These are phyloP conservation scores for Sporothrix variecibatus DNA, from an alignment of 2,329 filamentous ascomycete species.

Conservation along the genomic window DNA sequence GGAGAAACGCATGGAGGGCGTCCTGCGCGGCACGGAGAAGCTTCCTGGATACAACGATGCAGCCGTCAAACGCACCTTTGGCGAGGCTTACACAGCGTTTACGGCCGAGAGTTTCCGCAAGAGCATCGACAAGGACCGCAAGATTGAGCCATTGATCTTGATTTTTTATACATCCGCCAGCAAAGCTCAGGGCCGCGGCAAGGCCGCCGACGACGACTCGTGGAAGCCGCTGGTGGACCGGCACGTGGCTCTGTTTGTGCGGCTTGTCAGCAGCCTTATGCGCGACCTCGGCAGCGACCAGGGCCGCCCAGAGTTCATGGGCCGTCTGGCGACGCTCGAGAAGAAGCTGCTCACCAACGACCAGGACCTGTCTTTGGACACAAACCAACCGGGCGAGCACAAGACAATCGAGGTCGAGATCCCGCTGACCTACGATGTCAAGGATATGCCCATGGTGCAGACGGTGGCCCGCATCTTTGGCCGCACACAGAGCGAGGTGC, in stretches of 20 bases:
- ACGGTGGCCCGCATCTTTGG: constrained; percentile 85
- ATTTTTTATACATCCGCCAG: constrained; percentile 97
- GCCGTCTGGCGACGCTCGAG: constrained; percentile 77
- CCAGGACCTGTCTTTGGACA: constrained; percentile 74
- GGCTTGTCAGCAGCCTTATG: constrained; percentile 77
- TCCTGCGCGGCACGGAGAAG: constrained; percentile 78
- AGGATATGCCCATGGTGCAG: constrained; percentile 94
- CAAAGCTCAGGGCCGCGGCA: constrained; percentile 77
- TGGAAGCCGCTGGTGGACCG: constrained; percentile 93
- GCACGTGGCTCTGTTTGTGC: constrained; percentile 91
- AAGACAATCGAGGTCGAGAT: constrained; percentile 78
- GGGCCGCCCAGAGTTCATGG: constrained; percentile 81
- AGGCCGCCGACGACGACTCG: constrained; percentile 74
- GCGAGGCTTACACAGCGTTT: constrained; percentile 89
- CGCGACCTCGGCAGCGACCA: constrained; percentile 82
- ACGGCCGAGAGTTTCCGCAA: constrained; percentile 87
- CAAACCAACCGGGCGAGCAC: constrained; percentile 59
- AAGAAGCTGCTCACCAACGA: constrained; percentile 93
- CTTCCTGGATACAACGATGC: constrained; percentile 88
- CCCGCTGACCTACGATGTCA: constrained; percentile 86
- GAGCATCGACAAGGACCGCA: constrained; percentile 88
- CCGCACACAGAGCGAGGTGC: constrained; percentile 74
- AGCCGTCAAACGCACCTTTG: constrained; percentile 91
- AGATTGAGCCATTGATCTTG: constrained; percentile 87
- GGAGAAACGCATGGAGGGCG: constrained; percentile 74